phyloP scores from a whole-genome alignment of 164 flowering plant species.

The Umbilicus rupestris region DNA sequence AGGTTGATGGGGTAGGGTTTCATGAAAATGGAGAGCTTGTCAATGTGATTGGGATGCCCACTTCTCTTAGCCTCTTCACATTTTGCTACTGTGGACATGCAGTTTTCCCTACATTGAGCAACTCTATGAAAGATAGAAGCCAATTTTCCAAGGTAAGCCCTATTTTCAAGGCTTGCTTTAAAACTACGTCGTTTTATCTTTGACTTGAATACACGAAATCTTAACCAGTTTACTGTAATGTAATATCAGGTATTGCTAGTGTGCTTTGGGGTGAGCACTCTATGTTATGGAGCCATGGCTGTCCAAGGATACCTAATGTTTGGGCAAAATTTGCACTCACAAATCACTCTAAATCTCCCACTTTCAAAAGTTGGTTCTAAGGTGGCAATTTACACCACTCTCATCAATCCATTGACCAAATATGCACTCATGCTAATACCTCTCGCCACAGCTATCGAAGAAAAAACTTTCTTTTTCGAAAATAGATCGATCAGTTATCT shows the following conservation, averaged over 20 bases:
- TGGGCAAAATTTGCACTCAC: constrained; percentile 34
- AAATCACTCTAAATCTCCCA: constrained; percentile 51
- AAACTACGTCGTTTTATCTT: not conserved
- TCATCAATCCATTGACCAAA: constrained; percentile 45
- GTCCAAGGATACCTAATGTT: constrained; percentile 50
- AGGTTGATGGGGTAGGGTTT: constrained; percentile 42
- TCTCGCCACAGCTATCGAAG: constrained; percentile 31
- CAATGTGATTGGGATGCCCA: constrained; percentile 32
- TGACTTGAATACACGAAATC: not conserved
- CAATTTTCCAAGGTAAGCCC: constrained; percentile 42
- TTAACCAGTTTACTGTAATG: not conserved
- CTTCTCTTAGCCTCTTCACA: constrained; percentile 33
- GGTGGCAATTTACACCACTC: constrained; percentile 43
- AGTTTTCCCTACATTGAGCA: constrained; percentile 42
- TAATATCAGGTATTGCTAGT: constrained; percentile 31
- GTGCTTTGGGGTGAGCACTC: constrained; percentile 29
- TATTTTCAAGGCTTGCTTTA: not conserved
- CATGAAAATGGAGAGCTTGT: constrained; percentile 24
- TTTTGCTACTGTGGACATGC: constrained; percentile 50
- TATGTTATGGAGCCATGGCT: constrained; percentile 41
- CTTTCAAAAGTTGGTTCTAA: constrained; percentile 20
- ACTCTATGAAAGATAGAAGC: constrained; percentile 39
- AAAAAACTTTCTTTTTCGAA: constrained; percentile 6
- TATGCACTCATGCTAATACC: constrained; percentile 36
- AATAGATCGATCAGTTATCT: constrained; percentile 18